Base-by-base conservation (phyloP, 2,329 filamentous ascomycete species). In the Blastomyces percursus region DNA sequence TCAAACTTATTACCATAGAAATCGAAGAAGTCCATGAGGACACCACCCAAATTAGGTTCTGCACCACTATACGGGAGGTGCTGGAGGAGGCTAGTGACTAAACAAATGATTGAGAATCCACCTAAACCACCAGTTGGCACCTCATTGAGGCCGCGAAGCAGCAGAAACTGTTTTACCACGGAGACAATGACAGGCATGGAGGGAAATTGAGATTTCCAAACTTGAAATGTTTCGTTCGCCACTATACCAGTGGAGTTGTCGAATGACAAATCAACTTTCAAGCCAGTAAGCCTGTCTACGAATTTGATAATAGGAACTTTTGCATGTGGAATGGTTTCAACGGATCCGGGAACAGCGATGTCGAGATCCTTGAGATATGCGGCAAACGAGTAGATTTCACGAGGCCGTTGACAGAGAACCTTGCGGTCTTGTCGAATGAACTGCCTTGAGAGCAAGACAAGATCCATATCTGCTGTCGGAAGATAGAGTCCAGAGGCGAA, bases 251-350 rank as follows among this genome's bases (percentile, higher is more conserved):
- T 90, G 44, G 87, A 76, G 71, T 96, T 97, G 76, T 99, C 93
- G 71, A 99, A 96, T 0, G 92, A 97, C 14, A 99, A 83, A 72
- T 99, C 94, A 14, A 97, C 88, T 68, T 89, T 90, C 61, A 99
- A 79, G 14, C 86, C 86, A 1, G 92, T 96, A 61, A 82, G 70
- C 61, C 78, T 81, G 71, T 99, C 94, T 54, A 90, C 82, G 70
- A 90, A 97, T 74, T 99, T 99, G 75, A 97, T 84, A 61, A 99
- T 84, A 0, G 94, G 94, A 2, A 99, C 92, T 69, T 89, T 91
- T 27, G 94, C 92, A 66, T 81, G 80, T 1, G 82, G 71, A 67
- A 99, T 90, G 42, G 88, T 81, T 68, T 89, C 83, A 40, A 91
- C 80, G 1, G 84, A 80, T 7, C 81, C 77, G 1, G 78, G 71